Percentiles rank a stretch among this genome's conserved stretches.
These are phyloP conservation scores for Astragalus membranaceus DNA, from an alignment of 306 rosid genomes.

Conservation along the genomic window DNA sequence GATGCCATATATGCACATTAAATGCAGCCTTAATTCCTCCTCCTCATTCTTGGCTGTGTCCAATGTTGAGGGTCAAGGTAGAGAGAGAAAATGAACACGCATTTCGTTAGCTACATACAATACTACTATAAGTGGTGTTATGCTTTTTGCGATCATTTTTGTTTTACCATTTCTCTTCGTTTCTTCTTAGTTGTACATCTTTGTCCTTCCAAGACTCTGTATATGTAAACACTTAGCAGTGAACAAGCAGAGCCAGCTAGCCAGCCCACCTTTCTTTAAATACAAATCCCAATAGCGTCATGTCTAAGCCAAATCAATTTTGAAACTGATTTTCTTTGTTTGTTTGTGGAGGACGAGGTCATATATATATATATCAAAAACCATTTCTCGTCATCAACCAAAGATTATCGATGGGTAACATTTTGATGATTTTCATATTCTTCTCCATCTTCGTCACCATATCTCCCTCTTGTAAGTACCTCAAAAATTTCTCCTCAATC, in stretches of 20 bases:
- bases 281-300: not conserved
- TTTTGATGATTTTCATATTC: constrained; percentile 20
- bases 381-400: constrained; percentile 14
- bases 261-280: not conserved
- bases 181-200: not conserved
- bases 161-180: not conserved
- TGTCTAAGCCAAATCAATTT: not conserved
- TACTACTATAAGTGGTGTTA: not conserved
- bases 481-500: not conserved
- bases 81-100: not conserved
- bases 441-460: constrained; percentile 25
- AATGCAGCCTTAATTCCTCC: no score
- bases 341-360: not conserved
- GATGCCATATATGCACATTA: no score
- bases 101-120: not conserved
- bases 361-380: not conserved
- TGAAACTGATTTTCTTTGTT: not conserved
- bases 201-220: not conserved
- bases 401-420: constrained; percentile 16
- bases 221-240: not conserved
- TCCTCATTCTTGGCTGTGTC: no score
- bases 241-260: not conserved
- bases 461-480: constrained; percentile 48
- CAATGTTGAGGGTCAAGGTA: not conserved
- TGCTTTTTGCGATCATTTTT: not conserved